Evolutionary conservation across 768 basidiomycete genomes (phyloP), one percentile per base, ranked within the genome.

Genomic region (Lentinula aciculospora): DNA sequence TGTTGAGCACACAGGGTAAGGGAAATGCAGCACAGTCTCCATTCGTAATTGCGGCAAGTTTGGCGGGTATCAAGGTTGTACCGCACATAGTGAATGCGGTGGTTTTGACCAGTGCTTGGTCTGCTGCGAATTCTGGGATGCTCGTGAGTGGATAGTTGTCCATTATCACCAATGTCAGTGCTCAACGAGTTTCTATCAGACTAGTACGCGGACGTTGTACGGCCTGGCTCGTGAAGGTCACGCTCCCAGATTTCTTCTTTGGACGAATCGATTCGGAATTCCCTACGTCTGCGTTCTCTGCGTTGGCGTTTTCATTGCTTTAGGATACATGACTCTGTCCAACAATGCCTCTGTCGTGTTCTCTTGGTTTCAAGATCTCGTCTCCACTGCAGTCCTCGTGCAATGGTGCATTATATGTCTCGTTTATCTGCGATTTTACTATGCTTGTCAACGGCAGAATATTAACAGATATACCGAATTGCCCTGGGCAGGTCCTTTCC

Each of bases 1-100:
- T 72, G 37, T 61, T 63, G 25, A 56, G 32, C 29, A 50, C 64
- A 27, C 64, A 67, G 48, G 63, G 64, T 3, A 44, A 25, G 19
- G 42, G 42, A 10, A 67, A 77, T 19, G 83, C 75, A n/a, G 83
- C 80, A 1, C 72, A 81, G 37, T 88, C 86, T 27, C 89, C 89
- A 0, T 91, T 89, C 68, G 87, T 91, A 40, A 80, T 90, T 58
- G 88, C 86, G 23, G 82, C 89, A 64, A 74, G 70, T 40, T 71
- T 76, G 27, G 81, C 81, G 3, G 83, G 86, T 10, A 80, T 86
- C 68, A 82, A 80, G 69, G 83, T 76, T 9, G 74, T 89, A 28
- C 83, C 83, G 5, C 81, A 82, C 44, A 80, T 92, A 63, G 77
- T 92, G 69, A 92, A 92, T 65, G 89, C 81, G 10, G 77, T 75